Conservation (phyloP, 1,139 yeast species). For the Yamadazyma pseudoaaseri region DNA sequence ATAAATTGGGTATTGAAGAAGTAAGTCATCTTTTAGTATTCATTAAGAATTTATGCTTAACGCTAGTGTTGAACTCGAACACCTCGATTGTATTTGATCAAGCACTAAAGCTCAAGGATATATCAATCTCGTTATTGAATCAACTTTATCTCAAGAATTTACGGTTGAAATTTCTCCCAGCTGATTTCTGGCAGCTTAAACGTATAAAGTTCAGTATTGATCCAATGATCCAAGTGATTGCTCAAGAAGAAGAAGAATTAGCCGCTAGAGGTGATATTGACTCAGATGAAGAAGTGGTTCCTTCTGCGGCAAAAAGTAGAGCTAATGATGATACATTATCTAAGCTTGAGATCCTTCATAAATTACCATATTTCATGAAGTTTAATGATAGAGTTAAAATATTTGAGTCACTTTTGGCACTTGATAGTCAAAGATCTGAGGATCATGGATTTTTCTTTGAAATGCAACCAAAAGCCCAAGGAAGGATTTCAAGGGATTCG, state of each 20-base stretch:
- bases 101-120: slow-evolving; percentile 27
- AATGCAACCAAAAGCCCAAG: background rate
- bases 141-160: slow-evolving; percentile 72
- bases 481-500: slow-evolving; percentile 64
- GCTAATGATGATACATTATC: slow-evolving; percentile 14
- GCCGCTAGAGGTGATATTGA: background rate
- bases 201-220: slow-evolving; percentile 27
- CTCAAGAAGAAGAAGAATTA: slow-evolving; percentile 38
- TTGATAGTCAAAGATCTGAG: slow-evolving; percentile 41
- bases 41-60: slow-evolving; percentile 54
- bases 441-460: background rate
- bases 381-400: slow-evolving; percentile 72
- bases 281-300: slow-evolving; percentile 13
- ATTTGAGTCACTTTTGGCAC: slow-evolving; percentile 62
- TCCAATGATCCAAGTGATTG: slow-evolving; percentile 30
- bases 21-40: slow-evolving; percentile 47
- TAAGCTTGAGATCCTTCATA: slow-evolving; percentile 52
- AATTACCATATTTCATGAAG: slow-evolving; percentile 76
- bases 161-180: slow-evolving; percentile 54
- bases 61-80: slow-evolving; percentile 44
- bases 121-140: slow-evolving; percentile 54
- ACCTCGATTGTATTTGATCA: slow-evolving; percentile 14
- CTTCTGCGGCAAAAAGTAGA: background rate
- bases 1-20: slow-evolving; percentile 45
- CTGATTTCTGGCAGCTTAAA: slow-evolving; percentile 56